Percentiles rank a stretch among this genome's conserved stretches.
Conservation (phyloP, 129 eudicot genomes). For the Solidago caesia region DNA sequence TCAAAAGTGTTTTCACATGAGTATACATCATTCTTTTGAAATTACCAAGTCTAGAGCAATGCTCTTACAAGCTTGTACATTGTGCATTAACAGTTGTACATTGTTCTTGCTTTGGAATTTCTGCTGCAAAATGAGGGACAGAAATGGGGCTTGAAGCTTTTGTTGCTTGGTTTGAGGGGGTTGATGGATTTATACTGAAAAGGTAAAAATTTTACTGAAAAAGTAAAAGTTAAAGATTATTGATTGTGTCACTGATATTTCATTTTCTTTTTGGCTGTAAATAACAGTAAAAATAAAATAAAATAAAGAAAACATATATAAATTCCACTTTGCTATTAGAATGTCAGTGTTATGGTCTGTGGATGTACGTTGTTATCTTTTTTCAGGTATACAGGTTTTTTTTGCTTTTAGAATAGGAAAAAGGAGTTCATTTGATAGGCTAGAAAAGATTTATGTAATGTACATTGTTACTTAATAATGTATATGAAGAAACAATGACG, state of each 20-base stretch:
- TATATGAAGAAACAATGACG: neutral
- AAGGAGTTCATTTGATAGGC: slow-evolving; percentile 6
- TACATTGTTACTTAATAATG: neutral
- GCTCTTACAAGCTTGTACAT: slow-evolving; percentile 10
- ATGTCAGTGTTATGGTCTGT: slow-evolving; percentile 24
- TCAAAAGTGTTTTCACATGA: slow-evolving; percentile 35
- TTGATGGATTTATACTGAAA: slow-evolving; percentile 36
- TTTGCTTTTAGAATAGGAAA: slow-evolving; percentile 18
- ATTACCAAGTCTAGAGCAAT: slow-evolving; percentile 9
- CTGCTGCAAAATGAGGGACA: slow-evolving; percentile 30
- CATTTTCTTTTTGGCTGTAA: slow-evolving; percentile 40
- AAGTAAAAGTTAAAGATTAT: slow-evolving; percentile 40
- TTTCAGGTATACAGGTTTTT: slow-evolving; percentile 29
- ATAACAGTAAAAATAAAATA: slow-evolving; percentile 13
- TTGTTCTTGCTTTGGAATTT: slow-evolving; percentile 15
- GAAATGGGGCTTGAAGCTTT: slow-evolving; percentile 35
- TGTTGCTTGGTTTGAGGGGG: slow-evolving; percentile 32
- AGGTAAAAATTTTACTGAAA: slow-evolving; percentile 42
- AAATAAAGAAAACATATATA: slow-evolving; percentile 8
- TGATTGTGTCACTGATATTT: slow-evolving; percentile 37
- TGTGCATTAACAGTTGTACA: slow-evolving; percentile 24
- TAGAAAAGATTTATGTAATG: slow-evolving; percentile 3
- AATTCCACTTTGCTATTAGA: slow-evolving; percentile 28
- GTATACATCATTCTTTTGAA: slow-evolving; percentile 33
- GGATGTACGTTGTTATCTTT: slow-evolving; percentile 29